Evolutionary conservation across 768 basidiomycete species (phyloP).

Genomic region (Cystobasidium tubakii): DNA sequence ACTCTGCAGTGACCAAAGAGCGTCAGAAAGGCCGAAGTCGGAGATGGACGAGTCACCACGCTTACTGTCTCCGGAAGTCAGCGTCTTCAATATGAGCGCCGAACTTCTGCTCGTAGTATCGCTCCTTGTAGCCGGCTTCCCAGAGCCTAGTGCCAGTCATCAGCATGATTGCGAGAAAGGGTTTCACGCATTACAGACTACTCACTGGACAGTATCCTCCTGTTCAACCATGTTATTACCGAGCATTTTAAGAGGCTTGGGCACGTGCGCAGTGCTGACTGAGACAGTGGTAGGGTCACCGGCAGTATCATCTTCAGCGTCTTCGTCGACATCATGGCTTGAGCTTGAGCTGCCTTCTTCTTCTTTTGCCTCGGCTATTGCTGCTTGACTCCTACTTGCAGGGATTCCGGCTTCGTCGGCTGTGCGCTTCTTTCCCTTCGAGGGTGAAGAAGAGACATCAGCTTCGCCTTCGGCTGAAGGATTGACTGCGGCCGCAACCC

Average conservation of each 20-base stretch:
- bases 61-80: constrained; percentile 66
- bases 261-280: constrained; percentile 48
- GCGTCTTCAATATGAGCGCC: constrained; percentile 64
- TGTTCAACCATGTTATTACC: constrained; percentile 94
- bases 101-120: constrained; percentile 93
- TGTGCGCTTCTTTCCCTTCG: constrained; percentile 55
- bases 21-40: neutral
- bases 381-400: neutral
- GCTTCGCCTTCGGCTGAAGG: constrained; percentile 7
- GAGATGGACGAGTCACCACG: constrained; percentile 49
- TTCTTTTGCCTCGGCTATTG: constrained; percentile 32
- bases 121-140: constrained; percentile 90
- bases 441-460: constrained; percentile 32
- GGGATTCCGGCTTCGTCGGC: constrained; percentile 48
- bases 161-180: neutral
- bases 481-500: neutral
- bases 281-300: constrained; percentile 47
- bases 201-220: constrained; percentile 83
- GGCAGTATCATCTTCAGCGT: constrained; percentile 46
- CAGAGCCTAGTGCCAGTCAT: constrained; percentile 62
- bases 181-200: neutral
- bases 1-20: constrained; percentile 55
- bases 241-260: constrained; percentile 58
- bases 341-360: constrained; percentile 41
- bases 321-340: constrained; percentile 51